Base-by-base conservation (phyloP, 345 rosid species). In the Syzygium aqueum region DNA sequence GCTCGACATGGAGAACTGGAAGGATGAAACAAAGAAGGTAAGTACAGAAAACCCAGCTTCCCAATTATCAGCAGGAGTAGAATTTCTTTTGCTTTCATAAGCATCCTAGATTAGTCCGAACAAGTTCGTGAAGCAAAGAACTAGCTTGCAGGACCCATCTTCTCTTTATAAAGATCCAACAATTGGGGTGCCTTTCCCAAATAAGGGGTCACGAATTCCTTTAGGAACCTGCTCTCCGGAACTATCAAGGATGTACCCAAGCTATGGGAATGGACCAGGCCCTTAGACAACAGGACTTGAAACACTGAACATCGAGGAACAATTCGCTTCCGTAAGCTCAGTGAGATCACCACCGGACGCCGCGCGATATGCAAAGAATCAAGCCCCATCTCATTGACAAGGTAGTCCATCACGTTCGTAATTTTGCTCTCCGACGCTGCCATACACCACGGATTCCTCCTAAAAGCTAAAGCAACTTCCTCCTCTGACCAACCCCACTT, bases 311-410 rank as follows among this genome's bases (percentile, higher is more conserved):
- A 84, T 87, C 95, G 83, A 2, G 94, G 94, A 51, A 90, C 23
- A 53, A 91, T 77, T 57, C 89, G 86, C 88, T 89, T 91, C 86
- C 87, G 88, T 61, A 92, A 52, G 85, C 94, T 93, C 15, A 51
- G 27, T 2, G 77, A 2, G 52, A 91, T 14, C 43, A 88, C 2
- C 12, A 11, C 3, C 0, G 92, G 92, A 17, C 5, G 3, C 46
- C 33, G 51, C 21, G 87, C 88, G 51, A 92, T 46, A 46, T 9
- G 65, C 2, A 85, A 85, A 23, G 90, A 11, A 33, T 85, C 84
- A 86, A 73, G 43, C 15, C 90, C 91, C 88, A 93, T 84, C 84
- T 85, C 57, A 77, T 91, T 85, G 49, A 92, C 89, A 84, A 91
- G 51, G 78, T 86, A 67, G 54, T 90, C 87, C 90, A 91, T 89